Base-by-base conservation (phyloP, 2,329 filamentous ascomycete genomes). In the Didymella keratinophila region DNA sequence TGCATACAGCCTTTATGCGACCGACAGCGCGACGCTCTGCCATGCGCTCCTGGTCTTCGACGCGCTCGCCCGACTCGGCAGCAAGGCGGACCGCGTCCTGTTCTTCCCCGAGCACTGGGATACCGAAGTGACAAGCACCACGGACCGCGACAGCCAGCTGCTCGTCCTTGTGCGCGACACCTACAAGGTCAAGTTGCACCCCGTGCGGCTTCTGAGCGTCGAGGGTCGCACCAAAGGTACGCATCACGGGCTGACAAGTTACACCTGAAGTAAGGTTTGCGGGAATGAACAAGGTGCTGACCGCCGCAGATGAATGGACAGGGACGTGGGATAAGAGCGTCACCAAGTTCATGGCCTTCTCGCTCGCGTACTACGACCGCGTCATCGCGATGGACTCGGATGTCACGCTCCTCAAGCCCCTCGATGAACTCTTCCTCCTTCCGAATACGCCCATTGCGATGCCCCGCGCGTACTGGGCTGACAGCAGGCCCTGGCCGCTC, bases 361-460 rank as follows among this genome's bases (percentile, higher is more conserved):
- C 87, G 58, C 85, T 89, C 51, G 85, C 84, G 0, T 80, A 87
- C 54, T 91, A 90, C 70, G 75, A 82, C 20, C 81, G 85, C 37
- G 79, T 87, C 21, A 78, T 87, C 32, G 79, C 83, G 49, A 75
- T 87, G 44, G 85, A 91, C 71, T 88, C 87, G 9, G 89, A 92
- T 68, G 80, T 85, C 21, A 84, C 84, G 1, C 76, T 92, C 3
- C 80, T 89, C 11, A 65, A 87, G 58, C 76, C 81, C 21, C 84
- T 92, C 81, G 89, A 92, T 65, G 88, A 91, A 53, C 81, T 92
- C 0, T 92, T 92, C 76, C 82, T 89, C 27, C 79, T 89, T 1
- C 89, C 89, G 0, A 71, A 78, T 1, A 81, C 83, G 1, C 79
- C 83, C 1, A 82, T 89, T 4, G 88, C 88, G 2, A 88, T 91